Conservation (phyloP, 805 yeast genomes). For the Ogataea trehalophila region DNA sequence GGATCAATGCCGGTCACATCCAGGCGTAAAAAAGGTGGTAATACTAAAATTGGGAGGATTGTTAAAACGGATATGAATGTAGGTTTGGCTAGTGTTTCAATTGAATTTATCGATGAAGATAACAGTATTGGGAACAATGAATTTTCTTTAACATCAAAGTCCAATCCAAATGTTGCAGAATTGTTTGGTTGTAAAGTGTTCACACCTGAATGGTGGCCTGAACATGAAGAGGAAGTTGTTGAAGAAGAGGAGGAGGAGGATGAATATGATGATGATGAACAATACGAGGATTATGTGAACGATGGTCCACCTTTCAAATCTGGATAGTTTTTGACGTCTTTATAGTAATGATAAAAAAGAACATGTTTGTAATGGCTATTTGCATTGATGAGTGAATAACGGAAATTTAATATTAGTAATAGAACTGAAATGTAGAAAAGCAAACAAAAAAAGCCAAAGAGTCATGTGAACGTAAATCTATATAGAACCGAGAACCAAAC, state of each 20-base stretch:
- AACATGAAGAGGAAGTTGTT: conserved; percentile 20
- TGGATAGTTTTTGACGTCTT: no score
- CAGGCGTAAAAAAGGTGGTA: conserved; percentile 28
- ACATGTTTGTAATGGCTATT: no score
- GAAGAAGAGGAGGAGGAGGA: conserved; percentile 7
- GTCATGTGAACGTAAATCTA: no score
- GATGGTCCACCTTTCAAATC: not conserved
- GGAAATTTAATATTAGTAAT: no score
- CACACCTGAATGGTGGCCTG: conserved; percentile 78
- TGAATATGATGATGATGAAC: conserved; percentile 3
- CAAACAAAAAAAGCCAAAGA: no score
- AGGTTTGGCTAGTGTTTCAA: conserved; percentile 60
- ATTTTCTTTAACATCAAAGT: conserved; percentile 15
- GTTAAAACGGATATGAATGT: conserved; percentile 50
- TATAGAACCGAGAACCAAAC: no score
- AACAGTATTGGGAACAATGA: conserved; percentile 17
- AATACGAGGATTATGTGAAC: not conserved
- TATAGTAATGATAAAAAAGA: no score
- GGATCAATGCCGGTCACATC: conserved; percentile 14
- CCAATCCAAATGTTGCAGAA: conserved; percentile 14
- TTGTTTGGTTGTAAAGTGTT: conserved; percentile 45
- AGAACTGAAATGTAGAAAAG: no score
- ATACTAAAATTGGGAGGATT: conserved; percentile 56
- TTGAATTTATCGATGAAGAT: conserved; percentile 30
- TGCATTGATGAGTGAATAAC: no score